phyloP scores from a whole-genome alignment of 345 rosid genomes.

The Brassica napus region DNA sequence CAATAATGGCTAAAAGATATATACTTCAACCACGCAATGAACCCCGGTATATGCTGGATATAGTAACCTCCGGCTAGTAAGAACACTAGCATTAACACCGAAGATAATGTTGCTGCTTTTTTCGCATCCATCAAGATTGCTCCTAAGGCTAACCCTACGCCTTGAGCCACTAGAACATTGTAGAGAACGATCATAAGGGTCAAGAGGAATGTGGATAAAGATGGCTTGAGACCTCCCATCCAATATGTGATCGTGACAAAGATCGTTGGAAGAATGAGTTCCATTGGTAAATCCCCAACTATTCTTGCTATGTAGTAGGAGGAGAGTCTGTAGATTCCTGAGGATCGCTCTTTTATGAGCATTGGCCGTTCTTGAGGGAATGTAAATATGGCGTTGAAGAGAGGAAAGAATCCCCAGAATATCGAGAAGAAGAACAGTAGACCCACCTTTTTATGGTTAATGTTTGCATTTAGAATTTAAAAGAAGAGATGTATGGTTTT shows the following conservation, averaged over 20 bases:
- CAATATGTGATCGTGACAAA: constrained; percentile 77
- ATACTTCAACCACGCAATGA: constrained; percentile 88
- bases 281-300: constrained; percentile 93
- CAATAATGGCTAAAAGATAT: constrained; percentile 83
- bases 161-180: constrained; percentile 85
- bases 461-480: neutral
- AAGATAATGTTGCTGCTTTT: constrained; percentile 79
- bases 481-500: neutral
- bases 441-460: constrained; percentile 56
- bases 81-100: constrained; percentile 82
- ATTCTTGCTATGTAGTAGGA: constrained; percentile 77
- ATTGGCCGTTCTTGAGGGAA: constrained; percentile 90
- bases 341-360: constrained; percentile 84
- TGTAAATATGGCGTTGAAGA: constrained; percentile 75
- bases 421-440: constrained; percentile 87
- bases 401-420: constrained; percentile 92
- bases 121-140: constrained; percentile 84
- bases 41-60: constrained; percentile 75
- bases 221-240: constrained; percentile 96
- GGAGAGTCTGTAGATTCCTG: constrained; percentile 89
- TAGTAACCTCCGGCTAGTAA: constrained; percentile 88
- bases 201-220: constrained; percentile 54
- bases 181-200: constrained; percentile 69
- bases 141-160: constrained; percentile 81
- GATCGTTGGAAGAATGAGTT: constrained; percentile 82